phyloP scores from a whole-genome alignment of 306 rosid species.

The Mimosa pudica region DNA sequence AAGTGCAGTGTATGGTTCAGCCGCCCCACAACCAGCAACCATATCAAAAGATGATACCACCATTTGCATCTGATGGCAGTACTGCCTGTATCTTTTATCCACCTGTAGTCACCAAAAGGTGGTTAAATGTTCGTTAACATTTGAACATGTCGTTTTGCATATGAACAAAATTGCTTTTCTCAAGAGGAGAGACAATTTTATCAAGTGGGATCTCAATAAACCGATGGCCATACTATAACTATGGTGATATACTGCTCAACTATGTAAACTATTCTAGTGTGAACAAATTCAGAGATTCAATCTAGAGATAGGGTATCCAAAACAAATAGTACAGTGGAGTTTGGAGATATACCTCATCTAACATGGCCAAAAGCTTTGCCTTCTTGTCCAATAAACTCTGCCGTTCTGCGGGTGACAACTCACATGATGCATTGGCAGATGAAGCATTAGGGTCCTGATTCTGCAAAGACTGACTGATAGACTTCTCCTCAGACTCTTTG shows the following conservation, averaged over 20 bases:
- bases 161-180: slow-evolving; percentile 17
- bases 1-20: slow-evolving; percentile 77
- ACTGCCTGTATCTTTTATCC: slow-evolving; percentile 76
- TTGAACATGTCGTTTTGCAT: background rate
- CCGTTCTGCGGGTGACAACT: slow-evolving; percentile 65
- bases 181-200: slow-evolving; percentile 10
- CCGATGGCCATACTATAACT: background rate
- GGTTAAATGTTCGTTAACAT: slow-evolving; percentile 1
- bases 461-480: slow-evolving; percentile 46
- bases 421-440: slow-evolving; percentile 45
- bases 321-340: background rate
- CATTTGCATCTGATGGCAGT: slow-evolving; percentile 77
- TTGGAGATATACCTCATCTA: slow-evolving; percentile 70
- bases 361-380: slow-evolving; percentile 74
- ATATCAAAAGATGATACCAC: slow-evolving; percentile 73
- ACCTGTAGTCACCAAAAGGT: slow-evolving; percentile 52
- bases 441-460: slow-evolving; percentile 52
- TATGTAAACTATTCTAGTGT: background rate
- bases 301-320: background rate
- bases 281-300: background rate
- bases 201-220: slow-evolving; percentile 33
- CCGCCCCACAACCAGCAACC: slow-evolving; percentile 84
- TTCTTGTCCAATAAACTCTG: slow-evolving; percentile 74
- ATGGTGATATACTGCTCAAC: slow-evolving; percentile 3
- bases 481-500: slow-evolving; percentile 64